Percentiles rank a stretch among this genome's conserved stretches.
phyloP scores from a whole-genome alignment of 1,139 yeast genomes.

The Saccharomyces hybrid region DNA sequence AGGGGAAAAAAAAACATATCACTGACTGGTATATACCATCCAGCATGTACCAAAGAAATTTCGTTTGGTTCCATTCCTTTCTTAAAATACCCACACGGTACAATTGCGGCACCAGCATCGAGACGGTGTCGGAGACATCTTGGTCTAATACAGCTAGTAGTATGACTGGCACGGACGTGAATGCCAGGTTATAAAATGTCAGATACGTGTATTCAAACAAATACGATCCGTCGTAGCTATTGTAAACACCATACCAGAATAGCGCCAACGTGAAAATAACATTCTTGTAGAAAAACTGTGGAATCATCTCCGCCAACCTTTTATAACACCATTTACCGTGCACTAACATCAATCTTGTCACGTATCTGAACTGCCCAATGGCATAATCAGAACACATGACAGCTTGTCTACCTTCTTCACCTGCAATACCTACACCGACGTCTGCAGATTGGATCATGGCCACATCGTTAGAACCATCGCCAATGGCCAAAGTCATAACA shows the following conservation, averaged over 20 bases:
- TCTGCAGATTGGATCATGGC: no score
- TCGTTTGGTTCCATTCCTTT: constrained; percentile 69
- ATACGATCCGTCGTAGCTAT: constrained; percentile 85
- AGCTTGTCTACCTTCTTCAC: no score
- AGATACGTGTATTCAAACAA: constrained; percentile 86
- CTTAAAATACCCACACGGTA: constrained; percentile 81
- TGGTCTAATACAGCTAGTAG: constrained; percentile 88
- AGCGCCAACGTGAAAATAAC: no score
- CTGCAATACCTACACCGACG: no score
- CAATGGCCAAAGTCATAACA: no score
- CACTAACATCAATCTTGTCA: no score
- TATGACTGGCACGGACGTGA: constrained; percentile 90
- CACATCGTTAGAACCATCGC: no score
- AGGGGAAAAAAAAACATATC: constrained; percentile 82
- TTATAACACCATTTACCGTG: no score
- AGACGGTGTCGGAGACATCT: constrained; percentile 76
- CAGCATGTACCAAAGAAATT: constrained; percentile 75
- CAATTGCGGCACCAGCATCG: constrained; percentile 79
- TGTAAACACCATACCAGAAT: constrained; percentile 16
- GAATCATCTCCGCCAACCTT: no score
- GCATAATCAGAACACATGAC: no score
- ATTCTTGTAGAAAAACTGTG: no score
- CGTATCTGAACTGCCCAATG: no score
- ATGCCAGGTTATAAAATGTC: constrained; percentile 90
- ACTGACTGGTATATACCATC: constrained; percentile 89